Base-by-base conservation (phyloP, 1,139 yeast species). In the Pneumocystis oryctolagi region DNA sequence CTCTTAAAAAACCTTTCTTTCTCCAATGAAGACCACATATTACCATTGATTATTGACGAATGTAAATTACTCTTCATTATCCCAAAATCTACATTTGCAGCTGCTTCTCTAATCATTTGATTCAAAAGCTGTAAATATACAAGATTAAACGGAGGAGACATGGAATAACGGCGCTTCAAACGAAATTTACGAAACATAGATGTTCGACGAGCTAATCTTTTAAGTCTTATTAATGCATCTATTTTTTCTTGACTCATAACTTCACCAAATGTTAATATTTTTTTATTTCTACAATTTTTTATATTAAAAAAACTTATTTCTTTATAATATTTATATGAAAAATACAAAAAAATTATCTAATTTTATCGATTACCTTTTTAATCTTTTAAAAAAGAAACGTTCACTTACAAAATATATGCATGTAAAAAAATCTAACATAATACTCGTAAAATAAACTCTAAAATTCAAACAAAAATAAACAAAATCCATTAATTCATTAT, bases 1-100 rank as follows among this genome's bases (percentile, higher is more conserved):
- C 61, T 40, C 6, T 28, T 37, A 34, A 62, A 62, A 55, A 62
- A 42, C 31, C 16, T 28, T 28, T 62, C 63, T 59, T 62, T 62
- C 16, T 62, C 63, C 14, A 37, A 58, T 6, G 42, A 25, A 8
- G 61, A 28, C 63, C 63, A 62, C 20, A 25, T 28, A 12, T 59
- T 42, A 31, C 63, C 63, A 20, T n/a, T 20, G 20, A 61, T 32
- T 31, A n/a, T 18, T 3, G 62, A 61, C 14, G 37, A 30, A 12
- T n/a, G 18, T 8, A 61, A 39, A 25, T 9, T 25, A 47, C 25
- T 25, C n/a, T 14, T 47, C 28, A 20, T 42, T 8, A 47, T 47
- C 5, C 30, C 55, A 5, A 47, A 8, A 47, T 47, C 55, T 8
- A 25, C 30, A 47, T 47, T 31, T 12, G 28, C 55, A 1, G n/a